Percentiles rank a stretch among this genome's conserved stretches.
phyloP scores from a whole-genome alignment of 2,329 filamentous ascomycete genomes.

The Talaromyces sp. region DNA sequence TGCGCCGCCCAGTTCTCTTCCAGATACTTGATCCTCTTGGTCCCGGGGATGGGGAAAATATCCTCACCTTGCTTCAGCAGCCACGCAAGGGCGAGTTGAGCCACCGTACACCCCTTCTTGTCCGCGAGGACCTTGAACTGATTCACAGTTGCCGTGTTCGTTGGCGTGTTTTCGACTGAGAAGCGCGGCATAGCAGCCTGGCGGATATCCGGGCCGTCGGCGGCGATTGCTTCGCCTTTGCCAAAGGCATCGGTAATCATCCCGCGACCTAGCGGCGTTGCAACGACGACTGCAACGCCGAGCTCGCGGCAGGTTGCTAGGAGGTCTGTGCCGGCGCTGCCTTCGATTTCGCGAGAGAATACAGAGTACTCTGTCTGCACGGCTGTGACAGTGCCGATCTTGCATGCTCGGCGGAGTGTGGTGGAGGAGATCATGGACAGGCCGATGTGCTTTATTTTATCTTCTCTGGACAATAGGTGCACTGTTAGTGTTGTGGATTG shows the following conservation, averaged over 20 bases:
- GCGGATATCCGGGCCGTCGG: slow-evolving; percentile 1
- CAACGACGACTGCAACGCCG: slow-evolving; percentile 35
- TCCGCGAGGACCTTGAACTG: slow-evolving; percentile 44
- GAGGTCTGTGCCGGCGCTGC: slow-evolving; percentile 14
- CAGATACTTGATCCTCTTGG: slow-evolving; percentile 16
- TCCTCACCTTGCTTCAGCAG: slow-evolving; percentile 50
- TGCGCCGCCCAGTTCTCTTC: slow-evolving; percentile 9
- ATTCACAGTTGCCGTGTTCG: slow-evolving; percentile 18
- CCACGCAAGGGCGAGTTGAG: slow-evolving; percentile 60
- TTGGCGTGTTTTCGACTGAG: background rate
- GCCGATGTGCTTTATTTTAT: slow-evolving; percentile 51
- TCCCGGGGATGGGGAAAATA: slow-evolving; percentile 25
- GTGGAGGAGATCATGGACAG: slow-evolving; percentile 45
- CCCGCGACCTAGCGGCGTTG: slow-evolving; percentile 30
- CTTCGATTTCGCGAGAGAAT: slow-evolving; percentile 48
- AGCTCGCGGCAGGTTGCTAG: slow-evolving; percentile 41
- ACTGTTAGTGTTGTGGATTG: background rate
- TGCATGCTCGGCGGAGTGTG: slow-evolving; percentile 46
- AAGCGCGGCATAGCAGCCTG: background rate
- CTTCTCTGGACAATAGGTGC: slow-evolving; percentile 29
- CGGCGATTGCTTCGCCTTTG: background rate
- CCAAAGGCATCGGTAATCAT: slow-evolving; percentile 9
- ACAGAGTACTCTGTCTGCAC: slow-evolving; percentile 52
- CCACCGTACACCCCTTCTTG: slow-evolving; percentile 50
- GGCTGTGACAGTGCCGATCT: slow-evolving; percentile 45